Evolutionary conservation across 78 protist genomes (phyloP).

Genomic region (Thecamonas trahens): DNA sequence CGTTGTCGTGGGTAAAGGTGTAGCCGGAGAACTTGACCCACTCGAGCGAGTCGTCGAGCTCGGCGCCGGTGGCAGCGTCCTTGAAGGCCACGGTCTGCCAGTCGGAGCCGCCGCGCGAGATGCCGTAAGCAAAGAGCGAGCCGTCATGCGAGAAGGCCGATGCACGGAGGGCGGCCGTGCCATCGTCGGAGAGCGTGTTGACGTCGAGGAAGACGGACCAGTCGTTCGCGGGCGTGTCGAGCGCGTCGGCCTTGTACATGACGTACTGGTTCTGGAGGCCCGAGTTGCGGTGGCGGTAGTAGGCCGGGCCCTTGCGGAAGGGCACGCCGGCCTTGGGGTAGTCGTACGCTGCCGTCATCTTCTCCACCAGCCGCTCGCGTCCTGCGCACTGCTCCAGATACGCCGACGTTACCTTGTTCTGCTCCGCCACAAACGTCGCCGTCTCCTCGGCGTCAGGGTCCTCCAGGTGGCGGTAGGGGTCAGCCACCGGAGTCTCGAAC

Average conservation of each 20-base stretch:
- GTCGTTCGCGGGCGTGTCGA: neutral
- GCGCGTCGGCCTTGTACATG: neutral
- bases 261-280: constrained; percentile 51
- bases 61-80: constrained; percentile 10
- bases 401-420: constrained; percentile 1
- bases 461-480: constrained; percentile 73
- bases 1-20: constrained; percentile 51
- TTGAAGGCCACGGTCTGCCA: constrained; percentile 59
- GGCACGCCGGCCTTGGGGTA: constrained; percentile 19
- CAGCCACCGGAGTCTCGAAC: too few relatives aligned
- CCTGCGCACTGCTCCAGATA: neutral
- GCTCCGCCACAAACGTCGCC: constrained; percentile 26
- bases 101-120: constrained; percentile 61
- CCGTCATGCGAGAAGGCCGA: constrained; percentile 6
- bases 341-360: neutral
- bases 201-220: constrained; percentile 43
- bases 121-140: constrained; percentile 23
- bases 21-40: constrained; percentile 68
- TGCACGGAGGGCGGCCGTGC: constrained; percentile 20
- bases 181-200: constrained; percentile 49
- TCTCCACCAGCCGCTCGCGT: neutral
- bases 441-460: constrained; percentile 55
- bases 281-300: constrained; percentile 26
- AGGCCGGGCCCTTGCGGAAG: neutral
- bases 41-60: constrained; percentile 48